Conservation (phyloP, 371 early-diverging fungal genomes). For the Mycotypha africana region DNA sequence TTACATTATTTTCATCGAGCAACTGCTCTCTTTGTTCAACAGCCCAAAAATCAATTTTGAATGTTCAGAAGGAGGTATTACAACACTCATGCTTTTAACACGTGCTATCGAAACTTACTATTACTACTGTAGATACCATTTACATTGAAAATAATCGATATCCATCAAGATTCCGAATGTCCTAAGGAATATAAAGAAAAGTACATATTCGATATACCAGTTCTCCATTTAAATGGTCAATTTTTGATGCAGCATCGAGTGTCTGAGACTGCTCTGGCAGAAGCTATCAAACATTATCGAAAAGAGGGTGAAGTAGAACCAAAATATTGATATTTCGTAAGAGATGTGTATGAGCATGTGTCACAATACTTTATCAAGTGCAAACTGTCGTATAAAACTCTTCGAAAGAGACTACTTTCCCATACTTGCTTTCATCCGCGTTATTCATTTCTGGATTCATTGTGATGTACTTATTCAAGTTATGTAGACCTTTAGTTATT, state of each 20-base stretch:
- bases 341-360: too few relatives aligned
- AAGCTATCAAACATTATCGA: slow-evolving; percentile 30
- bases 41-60: slow-evolving; percentile 34
- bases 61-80: slow-evolving; percentile 42
- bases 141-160: slow-evolving; percentile 32
- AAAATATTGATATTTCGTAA: slow-evolving; percentile 9
- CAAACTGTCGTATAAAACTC: too few relatives aligned
- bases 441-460: slow-evolving; percentile 15
- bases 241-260: slow-evolving; percentile 45
- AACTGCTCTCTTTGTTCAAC: slow-evolving; percentile 47
- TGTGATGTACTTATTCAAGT: slow-evolving; percentile 16
- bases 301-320: slow-evolving; percentile 25
- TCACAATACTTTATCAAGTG: too few relatives aligned
- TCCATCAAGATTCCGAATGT: slow-evolving; percentile 38
- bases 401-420: too few relatives aligned
- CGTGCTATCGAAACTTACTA: too few relatives aligned
- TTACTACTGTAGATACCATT: slow-evolving; percentile 26
- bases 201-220: slow-evolving; percentile 48
- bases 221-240: slow-evolving; percentile 40
- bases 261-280: slow-evolving; percentile 32
- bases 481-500: slow-evolving; percentile 8
- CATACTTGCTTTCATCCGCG: too few relatives aligned
- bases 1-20: slow-evolving; percentile 48
- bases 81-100: too few relatives aligned
- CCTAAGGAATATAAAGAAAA: slow-evolving; percentile 43